Conservation (phyloP, 305 asterid species). For the Fraxinus xanthoxyloides region DNA sequence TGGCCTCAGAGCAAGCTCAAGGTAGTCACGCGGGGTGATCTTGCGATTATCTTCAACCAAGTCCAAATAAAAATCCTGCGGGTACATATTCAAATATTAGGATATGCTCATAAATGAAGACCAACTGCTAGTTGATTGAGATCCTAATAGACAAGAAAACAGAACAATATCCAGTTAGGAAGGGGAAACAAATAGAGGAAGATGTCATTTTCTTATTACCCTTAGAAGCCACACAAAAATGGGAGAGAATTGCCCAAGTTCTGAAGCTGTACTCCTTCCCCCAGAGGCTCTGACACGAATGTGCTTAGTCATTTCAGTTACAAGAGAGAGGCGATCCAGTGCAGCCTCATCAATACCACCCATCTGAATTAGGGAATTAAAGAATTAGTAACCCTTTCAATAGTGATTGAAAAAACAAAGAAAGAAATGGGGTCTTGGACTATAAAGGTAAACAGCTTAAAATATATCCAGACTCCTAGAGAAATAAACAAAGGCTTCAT, state of each 20-base stretch:
- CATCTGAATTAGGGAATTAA: constrained; percentile 55
- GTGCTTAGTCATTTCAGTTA: constrained; percentile 98
- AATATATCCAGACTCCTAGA: background rate
- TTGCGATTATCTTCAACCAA: constrained; percentile 78
- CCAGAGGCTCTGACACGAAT: constrained; percentile 93
- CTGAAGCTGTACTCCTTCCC: constrained; percentile 74
- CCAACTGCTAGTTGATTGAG: background rate
- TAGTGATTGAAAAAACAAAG: background rate
- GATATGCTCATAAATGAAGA: constrained; percentile 7
- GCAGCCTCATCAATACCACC: constrained; percentile 99
- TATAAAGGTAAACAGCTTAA: background rate
- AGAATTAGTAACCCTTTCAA: background rate
- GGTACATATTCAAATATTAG: constrained; percentile 13
- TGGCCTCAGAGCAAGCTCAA: constrained; percentile 82
- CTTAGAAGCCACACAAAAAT: constrained; percentile 95
- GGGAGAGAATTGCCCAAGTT: constrained; percentile 94
- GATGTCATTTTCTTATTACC: constrained; percentile 41
- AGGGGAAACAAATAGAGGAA: background rate
- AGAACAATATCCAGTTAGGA: background rate
- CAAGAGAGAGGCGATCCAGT: constrained; percentile 92
- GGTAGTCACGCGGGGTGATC: constrained; percentile 97
- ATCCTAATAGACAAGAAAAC: background rate
- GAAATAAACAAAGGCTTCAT: background rate
- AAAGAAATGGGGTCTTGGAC: background rate
- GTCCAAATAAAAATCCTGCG: constrained; percentile 91